These are phyloP conservation scores for Scutellaria baicalensis DNA, from an alignment of 257 asterid species.

Conservation along the genomic window DNA sequence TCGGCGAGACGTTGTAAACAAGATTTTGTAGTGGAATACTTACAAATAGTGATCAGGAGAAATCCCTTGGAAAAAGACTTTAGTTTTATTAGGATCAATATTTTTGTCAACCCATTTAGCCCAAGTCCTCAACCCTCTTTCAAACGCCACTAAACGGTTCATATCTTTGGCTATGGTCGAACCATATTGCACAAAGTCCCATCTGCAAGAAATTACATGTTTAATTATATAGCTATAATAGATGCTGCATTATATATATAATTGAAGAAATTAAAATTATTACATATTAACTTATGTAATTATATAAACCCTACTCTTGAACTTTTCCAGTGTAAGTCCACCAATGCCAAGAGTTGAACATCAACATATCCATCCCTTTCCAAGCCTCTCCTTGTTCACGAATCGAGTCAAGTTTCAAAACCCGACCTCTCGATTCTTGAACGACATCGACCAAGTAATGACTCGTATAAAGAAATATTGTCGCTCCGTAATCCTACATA, in stretches of 20 bases:
- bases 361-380: constrained; percentile 46
- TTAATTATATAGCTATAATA: background rate
- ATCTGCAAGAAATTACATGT: constrained; percentile 23
- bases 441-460: constrained; percentile 40
- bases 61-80: constrained; percentile 50
- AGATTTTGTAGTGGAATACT: background rate
- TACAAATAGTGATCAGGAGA: constrained; percentile 49
- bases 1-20: too few species aligned
- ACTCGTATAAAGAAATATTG: constrained; percentile 14
- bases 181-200: constrained; percentile 46
- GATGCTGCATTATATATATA: too few species aligned
- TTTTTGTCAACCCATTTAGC: constrained; percentile 42
- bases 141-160: constrained; percentile 41
- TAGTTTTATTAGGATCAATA: constrained; percentile 31
- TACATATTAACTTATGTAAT: too few species aligned
- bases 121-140: constrained; percentile 48
- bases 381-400: constrained; percentile 32
- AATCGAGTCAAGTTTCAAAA: constrained; percentile 38
- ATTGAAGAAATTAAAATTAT: too few species aligned
- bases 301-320: constrained; percentile 22
- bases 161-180: constrained; percentile 32
- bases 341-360: constrained; percentile 66
- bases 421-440: constrained; percentile 19
- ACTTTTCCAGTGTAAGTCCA: constrained; percentile 38
- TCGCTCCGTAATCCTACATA: constrained; percentile 18